Percentiles rank a stretch among this genome's conserved stretches.
Evolutionary conservation across 1,284 basidiomycete species (phyloP).

Genomic region (Pseudozyma thailandica): DNA sequence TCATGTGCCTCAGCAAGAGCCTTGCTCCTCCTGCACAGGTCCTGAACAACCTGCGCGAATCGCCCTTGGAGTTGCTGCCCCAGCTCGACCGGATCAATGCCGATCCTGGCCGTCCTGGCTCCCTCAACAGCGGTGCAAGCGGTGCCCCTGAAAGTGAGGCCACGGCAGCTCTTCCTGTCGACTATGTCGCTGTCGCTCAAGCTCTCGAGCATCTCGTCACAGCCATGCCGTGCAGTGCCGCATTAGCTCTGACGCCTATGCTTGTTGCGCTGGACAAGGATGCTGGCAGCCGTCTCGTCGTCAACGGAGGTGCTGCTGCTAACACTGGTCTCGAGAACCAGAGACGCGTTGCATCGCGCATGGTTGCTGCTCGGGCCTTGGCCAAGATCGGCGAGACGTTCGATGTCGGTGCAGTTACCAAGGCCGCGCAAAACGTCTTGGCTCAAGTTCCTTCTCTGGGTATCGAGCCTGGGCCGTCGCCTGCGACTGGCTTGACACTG

Average conservation of each 20-base stretch:
- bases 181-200: conserved; percentile 80
- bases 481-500: conserved; percentile 32
- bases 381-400: conserved; percentile 78
- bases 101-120: conserved; percentile 45
- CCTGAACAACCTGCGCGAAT: conserved; percentile 33
- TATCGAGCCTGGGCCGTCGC: conserved; percentile 46
- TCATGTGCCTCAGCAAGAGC: conserved; percentile 55
- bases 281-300: conserved; percentile 70
- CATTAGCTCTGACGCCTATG: conserved; percentile 86
- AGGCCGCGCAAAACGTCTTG: conserved; percentile 31
- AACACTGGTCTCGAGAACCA: conserved; percentile 41
- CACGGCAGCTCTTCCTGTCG: conserved; percentile 72
- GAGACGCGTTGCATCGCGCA: conserved; percentile 75
- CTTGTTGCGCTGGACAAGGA: conserved; percentile 79
- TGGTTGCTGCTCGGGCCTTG: conserved; percentile 77
- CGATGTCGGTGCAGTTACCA: conserved; percentile 69
- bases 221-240: conserved; percentile 77
- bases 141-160: conserved; percentile 27
- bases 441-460: conserved; percentile 45
- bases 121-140: conserved; percentile 22
- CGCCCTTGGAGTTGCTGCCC: conserved; percentile 69
- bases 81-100: conserved; percentile 72
- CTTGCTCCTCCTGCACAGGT: conserved; percentile 43
- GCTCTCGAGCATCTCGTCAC: conserved; percentile 78
- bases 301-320: conserved; percentile 43